phyloP scores from a whole-genome alignment of 176 grass and related monocot species.

The Eremochloa ophiuroides region DNA sequence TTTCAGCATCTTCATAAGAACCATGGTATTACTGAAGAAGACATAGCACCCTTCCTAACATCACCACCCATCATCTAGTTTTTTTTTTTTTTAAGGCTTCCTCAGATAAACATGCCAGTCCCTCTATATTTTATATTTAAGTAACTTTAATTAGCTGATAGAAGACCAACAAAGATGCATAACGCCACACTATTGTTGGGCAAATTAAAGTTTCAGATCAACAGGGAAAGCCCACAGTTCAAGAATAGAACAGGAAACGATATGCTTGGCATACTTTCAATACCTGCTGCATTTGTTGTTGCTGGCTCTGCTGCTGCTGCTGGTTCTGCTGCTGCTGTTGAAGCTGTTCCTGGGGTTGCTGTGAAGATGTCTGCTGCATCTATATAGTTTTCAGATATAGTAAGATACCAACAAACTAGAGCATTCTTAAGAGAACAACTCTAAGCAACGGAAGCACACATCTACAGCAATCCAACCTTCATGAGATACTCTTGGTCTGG shows the following conservation, averaged over 20 bases:
- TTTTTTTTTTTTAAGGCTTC: neutral
- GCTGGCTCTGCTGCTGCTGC: slow-evolving; percentile 55
- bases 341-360: slow-evolving; percentile 67
- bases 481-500: slow-evolving; percentile 77
- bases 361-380: slow-evolving; percentile 85
- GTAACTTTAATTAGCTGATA: neutral
- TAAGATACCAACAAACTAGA: slow-evolving; percentile 22
- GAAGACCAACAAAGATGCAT: neutral
- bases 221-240: neutral
- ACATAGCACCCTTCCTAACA: neutral
- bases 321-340: slow-evolving; percentile 72
- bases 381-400: slow-evolving; percentile 50
- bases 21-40: neutral
- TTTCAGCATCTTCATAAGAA: neutral
- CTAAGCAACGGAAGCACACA: neutral
- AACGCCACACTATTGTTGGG: neutral
- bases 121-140: neutral
- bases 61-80: neutral
- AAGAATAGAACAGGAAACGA: slow-evolving; percentile 11
- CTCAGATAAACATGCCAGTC: neutral
- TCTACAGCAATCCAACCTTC: slow-evolving; percentile 57
- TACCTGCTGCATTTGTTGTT: slow-evolving; percentile 84
- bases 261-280: neutral
- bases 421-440: slow-evolving; percentile 9
- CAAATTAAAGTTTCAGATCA: slow-evolving; percentile 7